phyloP scores from a whole-genome alignment of 306 rosid species.

The Cyamopsis tetragonoloba region DNA sequence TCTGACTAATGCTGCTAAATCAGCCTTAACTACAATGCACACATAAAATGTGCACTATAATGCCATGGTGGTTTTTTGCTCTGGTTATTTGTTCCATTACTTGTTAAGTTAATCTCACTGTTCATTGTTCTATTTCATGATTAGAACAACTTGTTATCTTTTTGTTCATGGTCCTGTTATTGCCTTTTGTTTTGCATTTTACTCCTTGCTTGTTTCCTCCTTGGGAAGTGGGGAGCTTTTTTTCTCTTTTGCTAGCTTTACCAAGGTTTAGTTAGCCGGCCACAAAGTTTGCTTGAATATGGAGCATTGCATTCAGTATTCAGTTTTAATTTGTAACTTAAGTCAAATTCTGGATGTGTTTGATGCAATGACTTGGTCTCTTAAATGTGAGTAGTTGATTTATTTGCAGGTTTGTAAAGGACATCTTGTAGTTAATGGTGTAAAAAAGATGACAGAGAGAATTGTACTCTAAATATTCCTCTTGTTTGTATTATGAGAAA shows the following conservation, averaged over 20 bases:
- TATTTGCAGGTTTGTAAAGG: slow-evolving; percentile 78
- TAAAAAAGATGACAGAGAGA: no score
- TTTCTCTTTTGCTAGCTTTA: not conserved
- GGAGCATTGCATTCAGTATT: slow-evolving; percentile 13
- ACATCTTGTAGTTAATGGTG: slow-evolving; percentile 78
- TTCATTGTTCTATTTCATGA: not conserved
- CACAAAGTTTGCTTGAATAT: not conserved
- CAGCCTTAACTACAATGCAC: no score
- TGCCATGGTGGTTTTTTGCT: no score
- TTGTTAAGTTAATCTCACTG: not conserved
- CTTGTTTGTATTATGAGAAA: no score
- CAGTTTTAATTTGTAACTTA: not conserved
- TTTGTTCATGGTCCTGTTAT: not conserved
- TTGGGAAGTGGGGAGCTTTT: no score
- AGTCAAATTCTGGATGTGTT: not conserved
- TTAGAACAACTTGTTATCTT: not conserved
- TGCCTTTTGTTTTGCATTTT: not conserved
- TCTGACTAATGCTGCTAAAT: no score
- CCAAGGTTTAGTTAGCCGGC: not conserved
- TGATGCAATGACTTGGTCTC: not conserved
- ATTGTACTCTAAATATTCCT: no score
- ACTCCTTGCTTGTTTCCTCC: not conserved
- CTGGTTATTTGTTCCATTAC: not conserved
- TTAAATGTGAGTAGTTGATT: not conserved
- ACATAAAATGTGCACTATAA: no score